Evolutionary conservation across 2,329 filamentous ascomycete genomes (phyloP).

Genomic region (Annulohypoxylon truncatum): DNA sequence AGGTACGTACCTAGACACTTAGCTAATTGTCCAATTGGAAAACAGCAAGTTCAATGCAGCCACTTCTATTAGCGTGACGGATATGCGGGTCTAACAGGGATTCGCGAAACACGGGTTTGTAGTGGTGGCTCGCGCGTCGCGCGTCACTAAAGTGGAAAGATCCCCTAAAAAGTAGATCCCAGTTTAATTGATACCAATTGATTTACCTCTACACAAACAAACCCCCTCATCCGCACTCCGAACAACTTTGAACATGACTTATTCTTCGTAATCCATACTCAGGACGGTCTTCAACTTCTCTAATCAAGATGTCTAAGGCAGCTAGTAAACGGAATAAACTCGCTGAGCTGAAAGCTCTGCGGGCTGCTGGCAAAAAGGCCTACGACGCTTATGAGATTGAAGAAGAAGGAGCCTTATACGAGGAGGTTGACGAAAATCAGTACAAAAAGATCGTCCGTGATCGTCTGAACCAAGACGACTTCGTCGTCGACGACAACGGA

Average conservation of each 20-base stretch:
- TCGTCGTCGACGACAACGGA: constrained; percentile 98
- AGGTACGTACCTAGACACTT: constrained; percentile 7
- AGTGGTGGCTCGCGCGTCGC: constrained; percentile 44
- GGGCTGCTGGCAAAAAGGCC: constrained; percentile 90
- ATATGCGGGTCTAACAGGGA: constrained; percentile 27
- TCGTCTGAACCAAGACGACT: constrained; percentile 92
- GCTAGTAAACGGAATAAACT: constrained; percentile 63
- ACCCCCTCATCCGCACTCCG: not conserved
- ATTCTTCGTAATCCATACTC: constrained; percentile 15
- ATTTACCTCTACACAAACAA: constrained; percentile 22
- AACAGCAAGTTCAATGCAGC: constrained; percentile 6
- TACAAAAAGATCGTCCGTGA: constrained; percentile 96
- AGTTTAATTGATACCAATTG: constrained; percentile 29
- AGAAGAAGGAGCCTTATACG: constrained; percentile 87
- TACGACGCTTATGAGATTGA: constrained; percentile 88
- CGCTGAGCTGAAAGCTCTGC: constrained; percentile 85
- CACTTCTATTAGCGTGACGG: constrained; percentile 1
- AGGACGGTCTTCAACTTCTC: not conserved
- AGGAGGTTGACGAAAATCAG: constrained; percentile 94
- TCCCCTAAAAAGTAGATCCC: constrained; percentile 28
- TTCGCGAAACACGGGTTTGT: constrained; percentile 44
- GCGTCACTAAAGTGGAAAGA: constrained; percentile 43
- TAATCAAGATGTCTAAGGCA: constrained; percentile 56
- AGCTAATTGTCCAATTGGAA: not conserved
- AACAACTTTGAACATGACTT: constrained; percentile 20